A percentile compares a stretch with the other conserved stretches of the same genome.
phyloP scores from a whole-genome alignment of 495 filamentous ascomycete genomes.

The Aspergillus steynii region DNA sequence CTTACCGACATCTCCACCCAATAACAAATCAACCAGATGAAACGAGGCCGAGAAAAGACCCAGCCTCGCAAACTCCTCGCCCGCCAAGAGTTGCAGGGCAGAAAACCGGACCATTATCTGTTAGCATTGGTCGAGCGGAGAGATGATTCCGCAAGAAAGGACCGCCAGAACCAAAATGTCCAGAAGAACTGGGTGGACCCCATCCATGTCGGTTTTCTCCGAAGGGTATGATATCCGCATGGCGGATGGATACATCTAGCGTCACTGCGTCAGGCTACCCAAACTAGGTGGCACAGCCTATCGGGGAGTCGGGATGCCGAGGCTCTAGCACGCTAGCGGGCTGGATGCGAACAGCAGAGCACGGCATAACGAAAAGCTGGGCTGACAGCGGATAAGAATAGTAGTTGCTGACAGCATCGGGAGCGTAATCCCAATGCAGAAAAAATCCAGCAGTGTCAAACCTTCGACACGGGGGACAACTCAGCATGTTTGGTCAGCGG shows the following conservation, averaged over 20 bases:
- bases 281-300: background rate
- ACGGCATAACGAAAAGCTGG: background rate
- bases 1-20: background rate
- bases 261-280: background rate
- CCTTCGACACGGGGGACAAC: background rate
- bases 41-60: background rate
- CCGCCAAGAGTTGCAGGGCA: background rate
- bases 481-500: background rate
- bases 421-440: background rate
- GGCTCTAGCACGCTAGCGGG: background rate
- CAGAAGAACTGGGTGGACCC: background rate
- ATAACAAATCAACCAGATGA: background rate
- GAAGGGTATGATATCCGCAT: background rate
- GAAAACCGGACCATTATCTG: background rate
- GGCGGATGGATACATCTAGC: background rate
- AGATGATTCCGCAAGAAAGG: background rate
- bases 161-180: background rate
- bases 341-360: too few species aligned
- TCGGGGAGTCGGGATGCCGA: background rate
- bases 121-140: background rate
- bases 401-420: background rate
- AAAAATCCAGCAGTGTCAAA: background rate
- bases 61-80: background rate
- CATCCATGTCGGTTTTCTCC: background rate
- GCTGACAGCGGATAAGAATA: background rate